These are phyloP conservation scores for Kernera saxatilis DNA, from an alignment of 345 rosid genomes.

Conservation along the genomic window DNA sequence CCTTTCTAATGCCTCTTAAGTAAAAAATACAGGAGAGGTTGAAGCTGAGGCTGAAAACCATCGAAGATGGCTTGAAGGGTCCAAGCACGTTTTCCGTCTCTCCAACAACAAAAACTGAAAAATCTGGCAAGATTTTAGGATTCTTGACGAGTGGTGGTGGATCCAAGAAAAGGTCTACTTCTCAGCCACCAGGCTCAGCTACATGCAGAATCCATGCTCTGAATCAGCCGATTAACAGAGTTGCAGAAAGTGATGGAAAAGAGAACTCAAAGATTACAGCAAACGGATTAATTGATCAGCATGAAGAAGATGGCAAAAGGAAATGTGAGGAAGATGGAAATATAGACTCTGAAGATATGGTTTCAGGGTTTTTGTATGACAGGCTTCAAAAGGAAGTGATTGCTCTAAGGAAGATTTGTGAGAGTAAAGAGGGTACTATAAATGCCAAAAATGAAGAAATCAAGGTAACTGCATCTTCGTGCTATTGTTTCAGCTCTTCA, in stretches of 20 bases:
- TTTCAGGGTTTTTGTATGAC: conserved; percentile 88
- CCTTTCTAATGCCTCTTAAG: background rate
- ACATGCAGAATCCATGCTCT: conserved; percentile 36
- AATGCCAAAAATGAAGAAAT: conserved; percentile 69
- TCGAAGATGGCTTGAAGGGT: conserved; percentile 68
- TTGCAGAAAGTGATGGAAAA: conserved; percentile 49
- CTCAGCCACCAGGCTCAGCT: conserved; percentile 59
- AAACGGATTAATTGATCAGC: conserved; percentile 19
- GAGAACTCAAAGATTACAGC: conserved; percentile 46
- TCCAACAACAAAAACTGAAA: conserved; percentile 38
- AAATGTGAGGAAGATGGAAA: conserved; percentile 21
- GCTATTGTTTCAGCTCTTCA: background rate
- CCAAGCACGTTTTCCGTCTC: conserved; percentile 35
- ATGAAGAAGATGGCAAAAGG: conserved; percentile 22
- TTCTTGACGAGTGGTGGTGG: conserved; percentile 59
- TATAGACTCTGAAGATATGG: conserved; percentile 46
- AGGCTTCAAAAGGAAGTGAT: conserved; percentile 83
- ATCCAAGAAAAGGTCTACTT: conserved; percentile 57
- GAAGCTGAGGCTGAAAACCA: conserved; percentile 64
- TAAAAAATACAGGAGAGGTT: conserved; percentile 62
- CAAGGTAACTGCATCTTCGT: conserved; percentile 42
- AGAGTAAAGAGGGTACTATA: conserved; percentile 54
- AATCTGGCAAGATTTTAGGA: conserved; percentile 58
- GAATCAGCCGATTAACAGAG: conserved; percentile 40
- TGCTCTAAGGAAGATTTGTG: conserved; percentile 56